Evolutionary conservation across 1,284 basidiomycete species (phyloP).

Genomic region (Tilletia caries): DNA sequence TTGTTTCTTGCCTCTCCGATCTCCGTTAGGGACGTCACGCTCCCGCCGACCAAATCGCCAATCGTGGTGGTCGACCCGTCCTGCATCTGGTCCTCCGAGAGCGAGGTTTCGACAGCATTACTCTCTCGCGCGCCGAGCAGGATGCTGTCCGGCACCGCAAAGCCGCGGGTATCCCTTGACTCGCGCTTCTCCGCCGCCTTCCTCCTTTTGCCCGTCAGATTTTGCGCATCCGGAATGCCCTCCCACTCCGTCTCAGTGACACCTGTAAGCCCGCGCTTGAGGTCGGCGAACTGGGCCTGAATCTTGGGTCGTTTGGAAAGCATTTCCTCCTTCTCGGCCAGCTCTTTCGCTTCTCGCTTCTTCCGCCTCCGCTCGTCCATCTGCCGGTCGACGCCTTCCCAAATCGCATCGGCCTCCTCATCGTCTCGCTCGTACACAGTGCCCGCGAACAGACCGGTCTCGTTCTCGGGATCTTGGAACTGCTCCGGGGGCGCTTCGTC

Average conservation of each 20-base stretch:
- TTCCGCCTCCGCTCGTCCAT: slow-evolving; percentile 80
- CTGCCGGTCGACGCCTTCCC: slow-evolving; percentile 79
- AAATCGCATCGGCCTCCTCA: slow-evolving; percentile 93
- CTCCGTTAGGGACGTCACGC: slow-evolving; percentile 90
- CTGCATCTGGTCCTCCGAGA: slow-evolving; percentile 64
- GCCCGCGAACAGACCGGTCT: slow-evolving; percentile 90
- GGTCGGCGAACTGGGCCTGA: slow-evolving; percentile 86
- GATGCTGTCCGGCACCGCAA: slow-evolving; percentile 88
- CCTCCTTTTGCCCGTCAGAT: slow-evolving; percentile 85
- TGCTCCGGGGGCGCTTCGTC: slow-evolving; percentile 74
- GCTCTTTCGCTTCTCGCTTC: slow-evolving; percentile 77
- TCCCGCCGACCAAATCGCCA: slow-evolving; percentile 56
- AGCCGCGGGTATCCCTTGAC: slow-evolving; percentile 63
- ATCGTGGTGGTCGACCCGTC: slow-evolving; percentile 17
- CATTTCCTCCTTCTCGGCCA: slow-evolving; percentile 68
- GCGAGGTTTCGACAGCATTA: slow-evolving; percentile 72
- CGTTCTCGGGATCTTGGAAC: slow-evolving; percentile 94
- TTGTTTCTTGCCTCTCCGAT: slow-evolving; percentile 96
- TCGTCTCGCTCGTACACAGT: slow-evolving; percentile 96
- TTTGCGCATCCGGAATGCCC: slow-evolving; percentile 87
- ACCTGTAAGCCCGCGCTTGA: slow-evolving; percentile 80
- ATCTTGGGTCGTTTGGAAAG: slow-evolving; percentile 76
- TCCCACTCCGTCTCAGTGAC: slow-evolving; percentile 94
- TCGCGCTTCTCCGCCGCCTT: slow-evolving; percentile 69
- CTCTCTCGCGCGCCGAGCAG: slow-evolving; percentile 57